Evolutionary conservation across 495 filamentous ascomycete species (phyloP), one percentile per base, ranked within the genome.

Genomic region (Evernia prunastri): DNA sequence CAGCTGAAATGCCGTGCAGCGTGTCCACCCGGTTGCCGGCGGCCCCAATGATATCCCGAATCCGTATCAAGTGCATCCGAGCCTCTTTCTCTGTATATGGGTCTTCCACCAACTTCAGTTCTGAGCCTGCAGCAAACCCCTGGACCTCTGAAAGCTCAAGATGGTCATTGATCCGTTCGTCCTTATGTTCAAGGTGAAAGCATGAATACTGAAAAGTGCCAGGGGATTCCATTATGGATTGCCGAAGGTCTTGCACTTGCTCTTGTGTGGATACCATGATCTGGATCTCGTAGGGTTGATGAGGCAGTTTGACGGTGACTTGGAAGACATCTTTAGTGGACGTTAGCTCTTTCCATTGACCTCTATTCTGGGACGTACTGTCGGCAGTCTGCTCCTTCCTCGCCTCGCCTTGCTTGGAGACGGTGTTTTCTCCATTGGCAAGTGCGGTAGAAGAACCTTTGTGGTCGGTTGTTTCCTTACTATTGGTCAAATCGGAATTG

Each of bases 71-170:
- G 75, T 99, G 95, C 80, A 97, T 87, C 65, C 95, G 87, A 58
- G 95, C 93, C 75, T 97, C 94, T 80, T 96, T 97, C 78, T 97
- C 95, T 31, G 91, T 99, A 74, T 99, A 99, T 23, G 95, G 90
- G 71, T 99, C 95, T 76, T 97, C 91, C 49, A 97, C 86, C 64
- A 99, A 77, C 40, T 80, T 82, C 45, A 97, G 79, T 72, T 90
- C 86, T 15, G 91, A 87, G 61, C 88, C 86, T 12, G 86, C 76
- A 43, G 81, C 82, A 37, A 97, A 81, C 51, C 81, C 92, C n/a
- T 85, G 80, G 27, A 97, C 88, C 73, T 97, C 95, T 33, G 92
- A 94, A 53, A 99, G 80, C 77, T 96, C 91, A 62, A 93, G 79
- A 68, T 92, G 97, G 77, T 99, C 95, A 73, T 97, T 97, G 80